Base-by-base conservation (phyloP, 1,284 basidiomycete genomes). In the Caloboletus inedulis region DNA sequence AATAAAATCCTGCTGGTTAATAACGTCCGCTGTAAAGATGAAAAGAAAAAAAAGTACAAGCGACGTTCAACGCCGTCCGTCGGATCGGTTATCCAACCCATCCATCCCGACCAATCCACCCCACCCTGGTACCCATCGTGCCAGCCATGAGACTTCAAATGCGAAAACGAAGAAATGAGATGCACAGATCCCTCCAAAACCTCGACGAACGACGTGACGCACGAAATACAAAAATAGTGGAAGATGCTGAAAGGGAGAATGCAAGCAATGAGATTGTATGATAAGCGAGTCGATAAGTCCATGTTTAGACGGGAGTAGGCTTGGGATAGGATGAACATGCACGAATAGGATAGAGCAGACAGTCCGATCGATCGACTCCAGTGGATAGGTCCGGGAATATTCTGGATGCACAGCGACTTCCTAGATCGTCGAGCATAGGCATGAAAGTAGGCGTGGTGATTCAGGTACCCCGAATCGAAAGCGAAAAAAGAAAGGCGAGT, bases 231-330 rank as follows among this genome's bases (percentile, higher is more conserved):
- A 49, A 56, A 49, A 60, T 23, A 49, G 27, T 40, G 36, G 39
- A 35, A 41, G 55, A 64, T 67, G 58, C 62, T 49, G 37, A 57
- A 53, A 35, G 43, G 31, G 51, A 52, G 50, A 51, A 53, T 58
- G 50, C 57, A 59, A 67, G 69, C 65, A 71, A 53, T 54, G 61
- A 31, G 52, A 59, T 56, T 54, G 57, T 66, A 71, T 43, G 62
- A 54, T 67, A 67, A 59, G 48, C 54, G 54, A 41, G 49, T 52
- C 54, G 53, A 53, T 50, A 65, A 63, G 65, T 66, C 64, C 62
- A 55, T 45, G 50, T 45, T 48, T 40, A 52, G 54, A 52, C 47
- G 51, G 51, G 51, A 54, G 47, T 64, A 62, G 53, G 56, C 29
- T 63, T 65, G 50, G 44, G 36, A 53, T 53, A 64, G 59, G 30